These are phyloP conservation scores for Quercus tomentella DNA, from an alignment of 331 rosid genomes.

Conservation along the genomic window DNA sequence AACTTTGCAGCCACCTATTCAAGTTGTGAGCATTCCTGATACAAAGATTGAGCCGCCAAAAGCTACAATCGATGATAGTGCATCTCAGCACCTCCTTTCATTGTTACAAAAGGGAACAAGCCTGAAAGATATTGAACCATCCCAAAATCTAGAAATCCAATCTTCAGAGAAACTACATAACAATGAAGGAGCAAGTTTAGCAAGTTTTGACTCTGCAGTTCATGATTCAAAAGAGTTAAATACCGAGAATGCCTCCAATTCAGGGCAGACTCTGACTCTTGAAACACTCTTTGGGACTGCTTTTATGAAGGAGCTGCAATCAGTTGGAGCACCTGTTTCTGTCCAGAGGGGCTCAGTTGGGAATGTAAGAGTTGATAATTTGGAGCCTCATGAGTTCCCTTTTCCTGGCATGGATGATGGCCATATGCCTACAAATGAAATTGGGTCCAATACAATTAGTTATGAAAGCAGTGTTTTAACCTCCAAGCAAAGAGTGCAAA, in stretches of 20 bases:
- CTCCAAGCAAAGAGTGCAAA: slow-evolving; percentile 43
- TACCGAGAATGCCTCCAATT: slow-evolving; percentile 40
- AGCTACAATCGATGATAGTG: slow-evolving; percentile 53
- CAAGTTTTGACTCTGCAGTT: slow-evolving; percentile 22
- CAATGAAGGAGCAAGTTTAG: slow-evolving; percentile 32
- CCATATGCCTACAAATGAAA: slow-evolving; percentile 38
- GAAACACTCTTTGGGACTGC: slow-evolving; percentile 95
- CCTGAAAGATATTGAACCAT: slow-evolving; percentile 32
- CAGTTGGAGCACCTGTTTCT: slow-evolving; percentile 97
- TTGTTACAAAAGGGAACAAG: slow-evolving; percentile 72
- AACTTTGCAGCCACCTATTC: slow-evolving; percentile 30
- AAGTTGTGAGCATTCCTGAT: slow-evolving; percentile 36
- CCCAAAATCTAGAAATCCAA: slow-evolving; percentile 25
- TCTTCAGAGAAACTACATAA: slow-evolving; percentile 33
- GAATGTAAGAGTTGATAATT: slow-evolving; percentile 47
- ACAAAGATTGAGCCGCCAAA: slow-evolving; percentile 41
- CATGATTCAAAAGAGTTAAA: slow-evolving; percentile 45
- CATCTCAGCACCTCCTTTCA: slow-evolving; percentile 83
- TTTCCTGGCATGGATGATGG: slow-evolving; percentile 42
- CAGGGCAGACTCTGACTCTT: slow-evolving; percentile 62
- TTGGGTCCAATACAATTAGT: slow-evolving; percentile 29
- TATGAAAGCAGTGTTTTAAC: slow-evolving; percentile 40
- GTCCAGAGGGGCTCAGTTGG: slow-evolving; percentile 62
- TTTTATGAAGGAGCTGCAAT: slow-evolving; percentile 93
- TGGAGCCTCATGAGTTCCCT: slow-evolving; percentile 52